These are phyloP conservation scores for Moesziomyces globuligerus DNA, from an alignment of 1,284 basidiomycete species.

Conservation along the genomic window DNA sequence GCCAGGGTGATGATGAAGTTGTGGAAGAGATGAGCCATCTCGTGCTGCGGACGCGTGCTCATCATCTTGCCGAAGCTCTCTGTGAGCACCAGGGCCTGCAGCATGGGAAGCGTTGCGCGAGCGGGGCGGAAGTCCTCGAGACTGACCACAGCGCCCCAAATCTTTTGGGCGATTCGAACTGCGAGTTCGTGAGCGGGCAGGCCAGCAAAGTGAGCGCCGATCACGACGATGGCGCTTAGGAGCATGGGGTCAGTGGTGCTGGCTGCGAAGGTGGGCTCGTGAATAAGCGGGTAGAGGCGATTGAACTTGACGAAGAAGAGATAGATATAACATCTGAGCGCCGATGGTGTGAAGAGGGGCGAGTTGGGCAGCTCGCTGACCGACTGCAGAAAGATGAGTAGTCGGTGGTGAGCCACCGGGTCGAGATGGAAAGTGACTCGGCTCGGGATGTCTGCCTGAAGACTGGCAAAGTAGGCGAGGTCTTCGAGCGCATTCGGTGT, in stretches of 20 bases:
- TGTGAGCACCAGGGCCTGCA: slow-evolving; percentile 56
- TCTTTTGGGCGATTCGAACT: slow-evolving; percentile 50
- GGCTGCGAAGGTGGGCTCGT: slow-evolving; percentile 53
- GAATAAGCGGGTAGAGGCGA: slow-evolving; percentile 50
- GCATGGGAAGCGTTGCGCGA: slow-evolving; percentile 50
- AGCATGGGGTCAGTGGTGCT: slow-evolving; percentile 54
- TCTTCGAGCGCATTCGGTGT: slow-evolving; percentile 52
- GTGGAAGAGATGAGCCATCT: slow-evolving; percentile 60
- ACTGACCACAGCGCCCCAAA: slow-evolving; percentile 56
- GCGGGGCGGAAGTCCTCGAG: slow-evolving; percentile 57
- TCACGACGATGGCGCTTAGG: slow-evolving; percentile 52
- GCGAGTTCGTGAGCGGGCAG: slow-evolving; percentile 52
- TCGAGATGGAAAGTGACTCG: slow-evolving; percentile 48
- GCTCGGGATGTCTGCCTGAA: slow-evolving; percentile 52
- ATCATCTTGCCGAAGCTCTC: slow-evolving; percentile 57
- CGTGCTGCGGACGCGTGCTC: slow-evolving; percentile 55
- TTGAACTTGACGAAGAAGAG: slow-evolving; percentile 60
- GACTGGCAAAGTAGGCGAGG: slow-evolving; percentile 53
- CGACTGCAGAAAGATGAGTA: slow-evolving; percentile 53
- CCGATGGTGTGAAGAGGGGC: slow-evolving; percentile 50
- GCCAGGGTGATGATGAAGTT: slow-evolving; percentile 57
- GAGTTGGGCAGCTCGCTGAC: slow-evolving; percentile 54
- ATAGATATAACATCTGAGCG: slow-evolving; percentile 51
- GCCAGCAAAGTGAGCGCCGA: slow-evolving; percentile 54
- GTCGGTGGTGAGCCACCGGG: slow-evolving; percentile 37